phyloP scores from a whole-genome alignment of 441 rosid species.

The Bocquillonia castaneifolia region DNA sequence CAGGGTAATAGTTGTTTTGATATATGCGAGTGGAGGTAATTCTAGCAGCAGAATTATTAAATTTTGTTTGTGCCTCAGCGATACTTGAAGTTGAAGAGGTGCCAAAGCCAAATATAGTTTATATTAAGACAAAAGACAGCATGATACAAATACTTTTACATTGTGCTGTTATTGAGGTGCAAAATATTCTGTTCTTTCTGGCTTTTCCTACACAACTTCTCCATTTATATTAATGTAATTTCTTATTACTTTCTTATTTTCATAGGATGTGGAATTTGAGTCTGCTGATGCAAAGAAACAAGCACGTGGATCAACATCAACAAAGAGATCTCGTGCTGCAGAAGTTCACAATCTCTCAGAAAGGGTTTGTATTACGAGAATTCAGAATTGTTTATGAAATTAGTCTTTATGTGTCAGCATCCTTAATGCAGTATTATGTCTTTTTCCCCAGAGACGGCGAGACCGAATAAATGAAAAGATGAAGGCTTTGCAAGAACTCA shows the following conservation, averaged over 20 bases:
- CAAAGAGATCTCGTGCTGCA: slow-evolving; percentile 87
- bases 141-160: neutral
- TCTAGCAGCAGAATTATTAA: slow-evolving; percentile 1
- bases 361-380: slow-evolving; percentile 46
- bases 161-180: slow-evolving; percentile 8
- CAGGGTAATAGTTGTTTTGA: neutral
- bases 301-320: slow-evolving; percentile 53
- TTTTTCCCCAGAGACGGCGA: slow-evolving; percentile 55
- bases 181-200: neutral
- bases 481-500: slow-evolving; percentile 77
- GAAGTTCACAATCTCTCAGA: slow-evolving; percentile 94
- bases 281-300: slow-evolving; percentile 49
- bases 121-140: neutral
- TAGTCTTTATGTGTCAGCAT: slow-evolving; percentile 15
- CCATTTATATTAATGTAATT: neutral
- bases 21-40: neutral
- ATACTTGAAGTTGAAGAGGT: neutral
- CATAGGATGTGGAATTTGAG: slow-evolving; percentile 57
- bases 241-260: slow-evolving; percentile 4
- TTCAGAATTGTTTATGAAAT: neutral
- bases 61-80: slow-evolving; percentile 1
- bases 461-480: slow-evolving; percentile 85
- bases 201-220: neutral
- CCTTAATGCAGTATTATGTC: slow-evolving; percentile 1
- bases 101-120: neutral